Conservation (phyloP, 2,329 filamentous ascomycete species). For the Colletotrichum orbiculare region DNA sequence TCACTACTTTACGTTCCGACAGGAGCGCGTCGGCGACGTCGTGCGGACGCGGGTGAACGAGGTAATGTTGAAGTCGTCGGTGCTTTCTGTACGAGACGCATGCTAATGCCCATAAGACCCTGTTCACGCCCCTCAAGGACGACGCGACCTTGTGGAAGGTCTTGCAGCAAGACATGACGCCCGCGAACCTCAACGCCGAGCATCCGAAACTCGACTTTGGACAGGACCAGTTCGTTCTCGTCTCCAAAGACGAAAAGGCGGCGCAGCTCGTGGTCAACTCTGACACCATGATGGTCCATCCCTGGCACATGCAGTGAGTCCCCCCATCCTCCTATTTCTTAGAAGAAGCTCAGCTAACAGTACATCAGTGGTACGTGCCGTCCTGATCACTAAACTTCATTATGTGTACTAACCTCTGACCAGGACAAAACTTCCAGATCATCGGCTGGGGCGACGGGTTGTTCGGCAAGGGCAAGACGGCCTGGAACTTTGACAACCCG, state of each 20-base stretch:
- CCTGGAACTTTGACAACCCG: slow-evolving; percentile 45
- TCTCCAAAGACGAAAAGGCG: slow-evolving; percentile 35
- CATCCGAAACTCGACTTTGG: slow-evolving; percentile 31
- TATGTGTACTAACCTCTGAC: not conserved
- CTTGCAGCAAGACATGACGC: slow-evolving; percentile 20
- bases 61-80: not conserved
- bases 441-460: slow-evolving; percentile 46
- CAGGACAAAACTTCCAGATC: slow-evolving; percentile 67
- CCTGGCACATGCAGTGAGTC: slow-evolving; percentile 40
- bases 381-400: not conserved
- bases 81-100: not conserved
- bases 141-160: slow-evolving; percentile 34
- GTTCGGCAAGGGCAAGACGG: slow-evolving; percentile 44
- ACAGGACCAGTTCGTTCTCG: slow-evolving; percentile 35
- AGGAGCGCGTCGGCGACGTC: slow-evolving; percentile 22
- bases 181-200: slow-evolving; percentile 26
- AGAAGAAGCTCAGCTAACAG: slow-evolving; percentile 2
- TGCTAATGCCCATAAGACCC: slow-evolving; percentile 28
- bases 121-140: slow-evolving; percentile 34
- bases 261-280: slow-evolving; percentile 42
- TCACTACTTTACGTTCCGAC: slow-evolving; percentile 34
- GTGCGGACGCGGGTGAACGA: slow-evolving; percentile 31
- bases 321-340: not conserved
- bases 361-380: slow-evolving; percentile 15
- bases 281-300: slow-evolving; percentile 40